Evolutionary conservation across 2,329 filamentous ascomycete genomes (phyloP), one percentile per base, ranked within the genome.

Genomic region (Cryphonectria japonica): DNA sequence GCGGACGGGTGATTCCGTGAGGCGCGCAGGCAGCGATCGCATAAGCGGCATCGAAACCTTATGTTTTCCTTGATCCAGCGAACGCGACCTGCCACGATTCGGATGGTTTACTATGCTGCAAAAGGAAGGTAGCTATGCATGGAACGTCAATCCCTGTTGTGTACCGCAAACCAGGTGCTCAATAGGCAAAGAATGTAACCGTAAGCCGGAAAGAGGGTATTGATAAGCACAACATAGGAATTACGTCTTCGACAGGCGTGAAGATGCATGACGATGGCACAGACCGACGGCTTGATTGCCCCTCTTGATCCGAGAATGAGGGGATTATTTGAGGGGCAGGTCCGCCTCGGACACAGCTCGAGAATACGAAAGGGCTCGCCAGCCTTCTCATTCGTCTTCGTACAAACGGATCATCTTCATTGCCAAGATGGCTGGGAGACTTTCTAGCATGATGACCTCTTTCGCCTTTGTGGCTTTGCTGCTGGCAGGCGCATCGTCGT

Each of bases 201-300:
- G n/a, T 61, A 39, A 39, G 59, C 9, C 22, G 34, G 32, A 39
- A 39, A 39, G n/a, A 11, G 8, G 59, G n/a, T 6, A 61, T n/a
- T 61, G 59, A 61, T 39, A 61, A 61, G 19, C 34, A n/a, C 59
- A 61, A 39, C 14, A 37, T 11, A 26, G 34, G 19, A 13, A 61
- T 61, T 26, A 61, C 59, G 59, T 61, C 59, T 37, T 61, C 59
- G 32, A 39, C 16, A 39, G 59, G 34, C 8, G 59, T 13, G 59
- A 61, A 61, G 59, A 61, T 61, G 32, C 32, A 61, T 39, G 59
- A 61, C 32, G 34, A 61, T 39, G 59, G 59, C 59, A 61, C 32
- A 22, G 59, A n/a, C 59, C 14, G 32, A 37, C 19, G 32, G 16
- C 3, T 6, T n/a, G 19, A n/a, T 13, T 4, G 16, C 34, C 11